Evolutionary conservation across 2,329 filamentous ascomycete genomes (phyloP), one percentile per base, ranked within the genome.

Genomic region (Nigrospora osmanthi): DNA sequence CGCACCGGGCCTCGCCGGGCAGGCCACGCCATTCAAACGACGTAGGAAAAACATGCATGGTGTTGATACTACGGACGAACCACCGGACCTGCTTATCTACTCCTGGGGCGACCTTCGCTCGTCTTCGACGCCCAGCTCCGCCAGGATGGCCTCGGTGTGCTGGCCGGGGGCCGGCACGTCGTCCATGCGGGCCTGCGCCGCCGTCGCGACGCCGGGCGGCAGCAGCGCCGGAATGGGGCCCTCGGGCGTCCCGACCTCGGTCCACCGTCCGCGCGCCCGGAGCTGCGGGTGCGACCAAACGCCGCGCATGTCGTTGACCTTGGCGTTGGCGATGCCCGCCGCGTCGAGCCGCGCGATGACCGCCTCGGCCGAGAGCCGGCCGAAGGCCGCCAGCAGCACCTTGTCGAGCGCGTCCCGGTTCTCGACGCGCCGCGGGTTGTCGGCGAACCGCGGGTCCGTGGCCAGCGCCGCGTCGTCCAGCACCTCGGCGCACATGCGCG

Each of bases 231-330:
- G 68, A 14, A 79, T 63, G 3, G 16, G 51, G 0, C 76, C 73
- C 2, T 52, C 59, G 0, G 72, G 64, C 0, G 71, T 77, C 15
- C 72, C 56, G 11, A 80, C 62, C 41, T 75, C 58, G 0, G 69
- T 68, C 74, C 75, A 80, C 11, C 76, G 60, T 1, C 61, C 57
- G n/a, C 76, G 59, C 1, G 74, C 73, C 36, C 61, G 55, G 0
- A 79, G 62, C 48, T 78, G 76, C 2, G 69, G 69, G 48, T 80
- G 76, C 0, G 69, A 57, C 75, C 75, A 78, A 0, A 79, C 64
- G 3, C 64, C 72, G 11, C 71, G 61, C 72, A 80, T 76, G 38
- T 75, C 68, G 44, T 76, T 78, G 17, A 79, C 65, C 33, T 67
- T 74, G 3, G 75, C 73, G 50, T 79, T 79, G 1, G 76, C 76